Base-by-base conservation (phyloP, 768 basidiomycete genomes). In the Tulasnella sp. region DNA sequence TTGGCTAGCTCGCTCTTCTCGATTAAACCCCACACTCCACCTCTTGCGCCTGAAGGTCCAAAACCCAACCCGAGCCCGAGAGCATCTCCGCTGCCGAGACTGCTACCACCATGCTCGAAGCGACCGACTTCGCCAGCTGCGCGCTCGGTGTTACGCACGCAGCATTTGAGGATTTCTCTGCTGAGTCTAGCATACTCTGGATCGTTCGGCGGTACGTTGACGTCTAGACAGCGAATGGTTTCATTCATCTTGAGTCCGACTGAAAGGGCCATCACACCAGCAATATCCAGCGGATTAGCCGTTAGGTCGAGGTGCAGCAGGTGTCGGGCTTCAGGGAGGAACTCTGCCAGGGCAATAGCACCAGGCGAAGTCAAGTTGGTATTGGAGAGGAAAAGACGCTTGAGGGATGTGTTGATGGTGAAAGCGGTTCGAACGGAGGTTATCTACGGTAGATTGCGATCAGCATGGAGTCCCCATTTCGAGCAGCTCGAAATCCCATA, bases 321-420 rank as follows among this genome's bases (percentile, higher is more conserved):
- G 0, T 93, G 93, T 24, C 88, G 89, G 0, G 94, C 92, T 84
- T 99, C 97, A 0, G 97, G 96, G 0, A 99, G 90, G 87, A 98
- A 99, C 84, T 99, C 97, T 2, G 97, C 98, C 1, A 99, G 89
- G 0, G 95, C 93, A 81, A 99, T 99, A 0, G 97, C 97, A 1
- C 96, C 96, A 0, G 92, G 87, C 0, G 94, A 93, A 0, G 90
- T 90, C 83, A 99, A 89, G 5, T 88, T 87, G 0, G 97, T 98
- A 3, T 92, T 91, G 9, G 95, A 93, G 31, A 99, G 89, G 87
- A 98, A 98, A 68, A 99, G 87, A 1, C 98, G 92, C 83, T 97
- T 98, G 44, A 99, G 89, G 0, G 94, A 92, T 0, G 91, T 92
- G 84, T 98, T 98, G 78, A 97, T 89, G 0, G 96, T 96, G 85